Evolutionary conservation across 805 yeast species (phyloP).

Genomic region (Naumovozyma baii): DNA sequence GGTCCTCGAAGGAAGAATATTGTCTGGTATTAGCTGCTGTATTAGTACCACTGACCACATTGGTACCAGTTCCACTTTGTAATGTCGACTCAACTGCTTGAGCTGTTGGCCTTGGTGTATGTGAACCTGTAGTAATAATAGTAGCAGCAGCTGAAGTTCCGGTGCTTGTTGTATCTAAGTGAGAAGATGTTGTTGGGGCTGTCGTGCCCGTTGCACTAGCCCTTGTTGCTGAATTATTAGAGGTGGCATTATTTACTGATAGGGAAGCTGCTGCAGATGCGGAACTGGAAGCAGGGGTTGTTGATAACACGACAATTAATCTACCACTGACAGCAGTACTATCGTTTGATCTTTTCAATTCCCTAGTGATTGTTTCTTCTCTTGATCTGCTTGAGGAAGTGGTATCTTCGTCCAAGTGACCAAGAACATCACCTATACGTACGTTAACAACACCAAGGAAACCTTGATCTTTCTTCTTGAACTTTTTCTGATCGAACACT

Average conservation of each 20-base stretch:
- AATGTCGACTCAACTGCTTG: constrained; percentile 26
- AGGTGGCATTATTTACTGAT: constrained; percentile 14
- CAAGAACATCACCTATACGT: constrained; percentile 68
- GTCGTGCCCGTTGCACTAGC: constrained; percentile 9
- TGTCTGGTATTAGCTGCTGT: constrained; percentile 38
- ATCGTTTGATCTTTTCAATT: constrained; percentile 84
- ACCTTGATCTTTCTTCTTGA: constrained; percentile 97
- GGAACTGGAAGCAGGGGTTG: constrained; percentile 25
- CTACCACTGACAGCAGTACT: constrained; percentile 89
- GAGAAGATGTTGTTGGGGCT: constrained; percentile 2
- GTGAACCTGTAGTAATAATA: constrained; percentile 10
- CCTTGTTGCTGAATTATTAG: constrained; percentile 6
- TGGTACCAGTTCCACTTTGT: constrained; percentile 16
- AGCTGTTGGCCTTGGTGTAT: constrained; percentile 17
- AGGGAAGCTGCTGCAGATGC: constrained; percentile 14
- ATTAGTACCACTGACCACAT: constrained; percentile 9
- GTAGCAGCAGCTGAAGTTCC: constrained; percentile 5
- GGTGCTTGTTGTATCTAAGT: neutral
- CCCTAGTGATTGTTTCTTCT: constrained; percentile 88
- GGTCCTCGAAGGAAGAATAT: constrained; percentile 92
- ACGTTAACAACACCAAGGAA: constrained; percentile 93
- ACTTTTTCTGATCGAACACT: constrained; percentile 93
- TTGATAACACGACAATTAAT: constrained; percentile 63
- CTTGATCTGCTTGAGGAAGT: constrained; percentile 16
- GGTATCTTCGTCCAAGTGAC: constrained; percentile 48